Base-by-base conservation (phyloP, 176 grass and related monocot genomes). In the Paspalum vaginatum region DNA sequence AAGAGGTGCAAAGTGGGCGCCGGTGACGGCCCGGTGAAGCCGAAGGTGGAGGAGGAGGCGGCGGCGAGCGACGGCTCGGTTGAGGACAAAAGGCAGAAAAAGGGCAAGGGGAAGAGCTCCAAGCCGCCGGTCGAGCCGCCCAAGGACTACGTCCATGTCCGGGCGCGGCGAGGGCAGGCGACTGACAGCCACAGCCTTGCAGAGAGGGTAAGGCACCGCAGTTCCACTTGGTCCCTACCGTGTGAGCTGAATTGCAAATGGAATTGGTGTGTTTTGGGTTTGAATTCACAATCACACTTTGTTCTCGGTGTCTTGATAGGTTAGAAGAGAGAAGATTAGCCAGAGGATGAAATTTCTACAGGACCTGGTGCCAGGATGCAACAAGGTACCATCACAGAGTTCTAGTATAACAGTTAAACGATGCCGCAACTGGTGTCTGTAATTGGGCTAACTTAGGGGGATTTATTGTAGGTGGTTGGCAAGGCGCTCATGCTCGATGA, bases 131-230 rank as follows among this genome's bases (percentile, higher is more conserved):
- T 26, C 1, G 95, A 98, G 61, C 92, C 92, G 0, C 95, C 79
- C 16, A 89, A 92, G 43, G 95, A 98, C 66, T 98, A 98, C 71
- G 86, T 98, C 82, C 95, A 98, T 84, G 95, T 95, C 65, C 83
- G 95, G 77, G 95, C 95, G 40, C 85, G 95, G 75, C 86, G 92
- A 84, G 95, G 95, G 39, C 90, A 98, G 81, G 95, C 95, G 0
- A 98, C 95, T 8, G 95, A 95, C 46, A 95, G 90, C 89, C 94
- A 97, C 75, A 94, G 94, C 87, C 94, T 97, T 18, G 94, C 94
- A 2, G 95, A 98, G 84, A 95, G 95, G 88, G 95, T 98, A 89
- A 79, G 7, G 47, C 22, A 46, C 52, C 39, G 11, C 16, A 60
- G 26, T 58, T 87, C 16, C 47, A 48, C 25, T 74, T 55, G 26